Base-by-base conservation (phyloP, 2,329 filamentous ascomycete genomes). In the Penicillium sp. region DNA sequence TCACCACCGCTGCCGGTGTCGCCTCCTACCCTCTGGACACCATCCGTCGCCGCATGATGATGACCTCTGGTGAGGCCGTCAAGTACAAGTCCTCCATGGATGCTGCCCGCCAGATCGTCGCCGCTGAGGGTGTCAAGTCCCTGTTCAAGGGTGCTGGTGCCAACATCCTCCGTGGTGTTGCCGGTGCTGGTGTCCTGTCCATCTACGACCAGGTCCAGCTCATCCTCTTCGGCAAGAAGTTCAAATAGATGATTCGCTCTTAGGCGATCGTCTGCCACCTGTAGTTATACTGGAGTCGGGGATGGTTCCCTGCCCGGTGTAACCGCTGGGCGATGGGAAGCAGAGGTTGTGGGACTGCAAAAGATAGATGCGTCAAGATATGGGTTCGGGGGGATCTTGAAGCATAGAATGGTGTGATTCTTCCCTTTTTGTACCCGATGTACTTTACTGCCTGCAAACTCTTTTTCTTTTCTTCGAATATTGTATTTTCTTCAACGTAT, bases 91-190 rank as follows among this genome's bases (percentile, higher is more conserved):
- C 86, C 77, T 96, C 94, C 68, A 71, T 97, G 71, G 94, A 99
- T 81, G 94, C 94, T 75, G 92, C 86, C 80, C 84, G 84, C 80
- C 90, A 97, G 87, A 99, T 99, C 76, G 78, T 97, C 74, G 92
- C 92, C 82, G 90, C 77, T 82, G 94, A 97, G 85, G 94, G 94
- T 86, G 82, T 95, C 81, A 89, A 86, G 83, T 99, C 94, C 73
- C 92, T 99, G 81, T 99, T 99, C 92, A 99, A 99, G 90, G 94
- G 94, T 92, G 94, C 94, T 77, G 94, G 94, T 90, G 94, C 94
- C 87, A 99, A 99, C 90, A 99, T 99, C 76, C 94, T 99, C 83
- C 94, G 94, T 96, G 95, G 94, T 96, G 94, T 99, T 76, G 94
- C 94, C 76, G 95, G 94, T 90, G 94, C 94, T 83, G 94, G 94